Conservation (phyloP, 768 basidiomycete genomes). For the Mycena amicta region DNA sequence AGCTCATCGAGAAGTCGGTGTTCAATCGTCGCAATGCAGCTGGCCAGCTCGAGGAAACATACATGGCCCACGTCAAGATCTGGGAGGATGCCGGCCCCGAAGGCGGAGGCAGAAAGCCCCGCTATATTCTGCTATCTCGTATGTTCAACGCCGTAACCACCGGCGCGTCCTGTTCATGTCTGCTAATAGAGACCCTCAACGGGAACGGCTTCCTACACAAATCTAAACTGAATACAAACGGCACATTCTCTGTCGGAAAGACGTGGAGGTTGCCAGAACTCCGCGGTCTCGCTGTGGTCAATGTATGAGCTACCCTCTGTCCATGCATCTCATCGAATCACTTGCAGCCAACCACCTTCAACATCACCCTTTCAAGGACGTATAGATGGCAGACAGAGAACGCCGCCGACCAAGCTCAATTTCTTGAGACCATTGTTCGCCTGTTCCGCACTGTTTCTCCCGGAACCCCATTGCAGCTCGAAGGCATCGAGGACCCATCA, state of each 20-base stretch:
- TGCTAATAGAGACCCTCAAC: slow-evolving; percentile 54
- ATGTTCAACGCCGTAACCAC: slow-evolving; percentile 37
- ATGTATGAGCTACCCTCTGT: slow-evolving; percentile 50
- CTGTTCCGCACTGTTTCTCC: slow-evolving; percentile 55
- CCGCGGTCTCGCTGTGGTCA: slow-evolving; percentile 72
- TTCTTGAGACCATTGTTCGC: slow-evolving; percentile 67
- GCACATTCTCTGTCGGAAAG: slow-evolving; percentile 95
- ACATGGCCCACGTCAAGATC: slow-evolving; percentile 89
- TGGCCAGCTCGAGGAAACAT: slow-evolving; percentile 71
- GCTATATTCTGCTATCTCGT: slow-evolving; percentile 92
- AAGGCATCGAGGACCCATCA: slow-evolving; percentile 51
- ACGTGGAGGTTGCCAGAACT: slow-evolving; percentile 90
- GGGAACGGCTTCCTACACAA: slow-evolving; percentile 86
- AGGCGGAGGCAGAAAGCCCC: slow-evolving; percentile 74
- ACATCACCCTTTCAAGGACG: slow-evolving; percentile 83
- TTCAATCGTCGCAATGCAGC: slow-evolving; percentile 42
- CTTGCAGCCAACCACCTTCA: slow-evolving; percentile 64
- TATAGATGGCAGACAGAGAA: slow-evolving; percentile 91
- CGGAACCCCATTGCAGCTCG: slow-evolving; percentile 53
- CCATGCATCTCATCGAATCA: slow-evolving; percentile 2
- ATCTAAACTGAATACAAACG: slow-evolving; percentile 93
- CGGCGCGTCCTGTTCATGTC: neutral
- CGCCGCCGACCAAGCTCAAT: slow-evolving; percentile 67
- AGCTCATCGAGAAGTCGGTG: neutral
- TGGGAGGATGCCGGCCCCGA: slow-evolving; percentile 83